Base-by-base conservation (phyloP, 495 filamentous ascomycete genomes). In the Podospora tetraspora region DNA sequence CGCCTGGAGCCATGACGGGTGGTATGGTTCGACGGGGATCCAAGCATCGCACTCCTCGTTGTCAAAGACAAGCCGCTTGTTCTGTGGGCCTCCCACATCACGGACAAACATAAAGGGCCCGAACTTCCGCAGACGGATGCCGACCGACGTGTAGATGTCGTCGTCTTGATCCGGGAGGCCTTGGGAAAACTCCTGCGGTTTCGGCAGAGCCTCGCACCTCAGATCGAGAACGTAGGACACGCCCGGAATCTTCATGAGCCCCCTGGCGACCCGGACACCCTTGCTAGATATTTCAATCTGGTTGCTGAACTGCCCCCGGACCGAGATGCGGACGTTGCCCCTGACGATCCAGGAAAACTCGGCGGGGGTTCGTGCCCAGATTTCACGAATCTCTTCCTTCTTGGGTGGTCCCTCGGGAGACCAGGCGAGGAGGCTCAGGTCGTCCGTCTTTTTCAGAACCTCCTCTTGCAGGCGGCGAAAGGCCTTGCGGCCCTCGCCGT, bases 381-480 rank as follows among this genome's bases (percentile, higher is more conserved):
- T 63, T 19, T 63, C 62, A 5, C 62, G 62, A 22, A 63, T 34
- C 21, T 63, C 62, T n/a, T 52, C 62, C 25, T 10, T 32, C 29
- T 10, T 21, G 19, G 62, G 12, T n/a, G 43, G 43, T 3, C 43
- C 43, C 3, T 16, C n/a, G 6, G 32, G 58, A 1, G 8, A 19
- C 66, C 66, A 67, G 10, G 27, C 30, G 21, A 67, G 59, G 10
- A 67, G 23, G 34, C 27, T 62, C 3, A 67, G 27, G 57, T 67
- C 66, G 13, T 59, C 25, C 0, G 24, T 56, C 59, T 67, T 67
- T 12, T 29, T 37, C 19, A 62, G 10, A 8, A 75, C 68, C 24
- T 73, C 71, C 27, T 29, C 69, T 25, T 76, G 74, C 21, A 76
- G 23, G 3, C 72, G 64, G 30, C 60, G 67, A n/a, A 69, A 72